A percentile compares a stretch with the other conserved stretches of the same genome.
Evolutionary conservation across 1,139 yeast genomes (phyloP).

Genomic region (Pneumocystis oryctolagi): DNA sequence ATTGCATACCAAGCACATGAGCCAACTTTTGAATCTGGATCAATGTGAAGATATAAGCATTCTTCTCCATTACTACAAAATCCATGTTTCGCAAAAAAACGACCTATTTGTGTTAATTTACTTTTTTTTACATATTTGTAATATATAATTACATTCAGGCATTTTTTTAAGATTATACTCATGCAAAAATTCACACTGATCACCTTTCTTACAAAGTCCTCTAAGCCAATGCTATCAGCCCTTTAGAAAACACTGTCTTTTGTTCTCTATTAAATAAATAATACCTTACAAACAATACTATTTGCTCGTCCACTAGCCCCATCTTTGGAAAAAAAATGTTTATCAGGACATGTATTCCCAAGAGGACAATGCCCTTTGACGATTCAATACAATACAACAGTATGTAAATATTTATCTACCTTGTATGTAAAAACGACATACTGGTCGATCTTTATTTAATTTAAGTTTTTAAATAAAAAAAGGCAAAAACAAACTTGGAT

Average conservation of each 20-base stretch:
- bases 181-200: slow-evolving; percentile 89
- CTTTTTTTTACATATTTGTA: slow-evolving; percentile 29
- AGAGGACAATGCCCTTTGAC: slow-evolving; percentile 69
- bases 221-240: slow-evolving; percentile 98
- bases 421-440: slow-evolving; percentile 3
- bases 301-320: slow-evolving; percentile 52
- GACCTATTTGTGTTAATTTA: not conserved
- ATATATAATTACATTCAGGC: slow-evolving; percentile 95
- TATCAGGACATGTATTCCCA: slow-evolving; percentile 72
- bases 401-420: not conserved
- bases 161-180: slow-evolving; percentile 86
- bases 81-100: slow-evolving; percentile 38
- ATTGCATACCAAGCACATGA: slow-evolving; percentile 68
- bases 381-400: not conserved
- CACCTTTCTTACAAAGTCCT: slow-evolving; percentile 92
- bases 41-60: slow-evolving; percentile 82
- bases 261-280: not conserved
- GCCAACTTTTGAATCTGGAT: slow-evolving; percentile 76
- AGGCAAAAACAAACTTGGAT: not conserved
- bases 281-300: slow-evolving; percentile 23
- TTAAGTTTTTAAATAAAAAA: not conserved
- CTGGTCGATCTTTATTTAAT: not conserved
- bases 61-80: slow-evolving; percentile 90
- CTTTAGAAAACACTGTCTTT: not conserved
- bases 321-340: slow-evolving; percentile 39